A percentile compares a stretch with the other conserved stretches of the same genome.
Evolutionary conservation across 2,329 filamentous ascomycete species (phyloP).

Genomic region (Clathrospora elynae): DNA sequence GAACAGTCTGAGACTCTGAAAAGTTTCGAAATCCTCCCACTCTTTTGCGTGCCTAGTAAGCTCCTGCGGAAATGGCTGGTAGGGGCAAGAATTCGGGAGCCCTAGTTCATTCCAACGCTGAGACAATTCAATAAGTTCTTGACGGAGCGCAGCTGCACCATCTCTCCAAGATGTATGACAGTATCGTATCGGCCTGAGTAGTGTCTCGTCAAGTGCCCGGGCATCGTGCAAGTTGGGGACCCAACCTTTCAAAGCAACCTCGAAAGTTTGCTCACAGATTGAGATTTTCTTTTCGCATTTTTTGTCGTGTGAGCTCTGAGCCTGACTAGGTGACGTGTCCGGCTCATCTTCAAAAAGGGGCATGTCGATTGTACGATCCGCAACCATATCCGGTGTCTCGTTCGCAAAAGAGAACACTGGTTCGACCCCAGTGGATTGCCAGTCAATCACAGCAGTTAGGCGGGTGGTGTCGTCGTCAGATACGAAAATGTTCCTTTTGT

Average conservation of each 20-base stretch:
- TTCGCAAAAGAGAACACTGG: slow-evolving; percentile 48
- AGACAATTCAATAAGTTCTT: slow-evolving; percentile 48
- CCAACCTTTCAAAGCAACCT: slow-evolving; percentile 37
- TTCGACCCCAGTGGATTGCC: slow-evolving; percentile 49
- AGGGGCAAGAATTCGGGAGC: slow-evolving; percentile 43
- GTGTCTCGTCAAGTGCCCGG: slow-evolving; percentile 44
- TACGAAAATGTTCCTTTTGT: slow-evolving; percentile 52
- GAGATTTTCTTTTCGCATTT: slow-evolving; percentile 15
- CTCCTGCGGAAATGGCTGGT: slow-evolving; percentile 31
- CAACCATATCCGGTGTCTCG: slow-evolving; percentile 49
- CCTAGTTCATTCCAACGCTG: slow-evolving; percentile 47
- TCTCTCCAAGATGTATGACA: slow-evolving; percentile 50
- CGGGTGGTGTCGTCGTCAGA: slow-evolving; percentile 45
- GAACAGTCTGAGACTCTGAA: slow-evolving; percentile 35
- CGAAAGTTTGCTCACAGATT: slow-evolving; percentile 42
- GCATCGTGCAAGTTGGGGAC: slow-evolving; percentile 39
- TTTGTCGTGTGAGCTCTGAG: slow-evolving; percentile 12
- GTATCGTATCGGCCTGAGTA: slow-evolving; percentile 49
- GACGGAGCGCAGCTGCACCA: slow-evolving; percentile 46
- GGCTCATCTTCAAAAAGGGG: slow-evolving; percentile 8
- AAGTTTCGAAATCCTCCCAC: slow-evolving; percentile 41
- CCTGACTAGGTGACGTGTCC: slow-evolving; percentile 6
- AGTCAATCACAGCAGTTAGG: slow-evolving; percentile 52
- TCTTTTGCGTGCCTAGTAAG: slow-evolving; percentile 33
- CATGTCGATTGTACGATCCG: slow-evolving; percentile 32